A percentile compares a stretch with the other conserved stretches of the same genome.
phyloP scores from a whole-genome alignment of 108 stramenopile genomes.

The Nitzschia putrida region DNA sequence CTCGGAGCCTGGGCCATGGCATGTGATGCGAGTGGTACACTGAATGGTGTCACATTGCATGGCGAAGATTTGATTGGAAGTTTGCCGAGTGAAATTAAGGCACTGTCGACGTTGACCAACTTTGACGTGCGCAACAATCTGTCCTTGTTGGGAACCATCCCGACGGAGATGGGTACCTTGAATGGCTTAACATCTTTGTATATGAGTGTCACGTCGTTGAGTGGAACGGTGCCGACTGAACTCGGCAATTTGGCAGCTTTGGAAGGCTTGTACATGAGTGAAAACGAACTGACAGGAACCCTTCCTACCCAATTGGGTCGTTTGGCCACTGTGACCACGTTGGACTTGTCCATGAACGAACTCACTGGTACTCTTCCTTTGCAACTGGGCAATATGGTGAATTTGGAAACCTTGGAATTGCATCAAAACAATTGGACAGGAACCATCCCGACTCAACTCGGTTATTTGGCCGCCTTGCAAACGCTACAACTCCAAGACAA shows the following conservation, averaged over 20 bases:
- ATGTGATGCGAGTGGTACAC: too few relatives aligned
- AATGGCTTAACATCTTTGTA: conserved; percentile 36
- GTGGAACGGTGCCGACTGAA: conserved; percentile 17
- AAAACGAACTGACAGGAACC: conserved; percentile 31
- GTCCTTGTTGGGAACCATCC: conserved; percentile 50
- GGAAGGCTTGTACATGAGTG: not conserved
- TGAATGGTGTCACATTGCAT: too few relatives aligned
- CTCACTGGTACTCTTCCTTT: conserved; percentile 40
- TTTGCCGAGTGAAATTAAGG: conserved; percentile 42
- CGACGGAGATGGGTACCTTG: conserved; percentile 53
- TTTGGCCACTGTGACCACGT: not conserved
- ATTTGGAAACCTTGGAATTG: conserved; percentile 24
- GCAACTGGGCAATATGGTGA: conserved; percentile 30
- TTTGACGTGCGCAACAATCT: conserved; percentile 9
- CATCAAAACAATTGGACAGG: conserved; percentile 36
- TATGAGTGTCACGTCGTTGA: not conserved
- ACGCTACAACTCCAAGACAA: conserved; percentile 44
- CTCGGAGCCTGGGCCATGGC: too few relatives aligned
- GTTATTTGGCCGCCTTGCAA: conserved; percentile 47
- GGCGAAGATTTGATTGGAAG: too few relatives aligned
- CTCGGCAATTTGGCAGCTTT: conserved; percentile 11
- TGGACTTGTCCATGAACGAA: conserved; percentile 4
- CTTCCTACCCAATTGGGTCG: conserved; percentile 48
- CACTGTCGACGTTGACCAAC: conserved; percentile 27
- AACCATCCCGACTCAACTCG: conserved; percentile 53